A percentile compares a stretch with the other conserved stretches of the same genome.
Conservation (phyloP, 331 rosid species). For the Rhamnella rubrinervis region DNA sequence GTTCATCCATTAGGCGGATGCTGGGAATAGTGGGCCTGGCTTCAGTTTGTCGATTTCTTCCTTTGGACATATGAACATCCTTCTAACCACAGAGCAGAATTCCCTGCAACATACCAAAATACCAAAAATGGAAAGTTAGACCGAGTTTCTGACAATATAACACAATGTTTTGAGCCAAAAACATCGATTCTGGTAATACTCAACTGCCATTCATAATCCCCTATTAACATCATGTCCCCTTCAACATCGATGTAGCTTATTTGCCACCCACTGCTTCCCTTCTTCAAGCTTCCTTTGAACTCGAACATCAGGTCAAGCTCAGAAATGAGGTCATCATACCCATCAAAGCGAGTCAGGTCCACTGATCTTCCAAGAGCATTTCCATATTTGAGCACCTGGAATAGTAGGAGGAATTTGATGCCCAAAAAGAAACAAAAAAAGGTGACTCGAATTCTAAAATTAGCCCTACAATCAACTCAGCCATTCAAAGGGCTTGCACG, state of each 20-base stretch:
- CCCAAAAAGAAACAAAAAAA: background rate
- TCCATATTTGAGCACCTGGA: slow-evolving; percentile 66
- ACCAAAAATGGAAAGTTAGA: slow-evolving; percentile 18
- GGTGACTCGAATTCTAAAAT: background rate
- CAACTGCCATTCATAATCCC: slow-evolving; percentile 59
- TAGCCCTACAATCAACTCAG: slow-evolving; percentile 9
- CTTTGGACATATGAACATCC: slow-evolving; percentile 49
- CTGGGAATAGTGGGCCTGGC: slow-evolving; percentile 33
- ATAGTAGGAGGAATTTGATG: background rate
- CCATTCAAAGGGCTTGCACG: background rate
- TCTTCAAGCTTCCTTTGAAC: slow-evolving; percentile 51
- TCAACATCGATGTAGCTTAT: slow-evolving; percentile 50
- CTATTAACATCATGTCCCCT: slow-evolving; percentile 40
- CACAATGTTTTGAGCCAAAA: background rate
- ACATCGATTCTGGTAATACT: background rate
- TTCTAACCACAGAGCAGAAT: slow-evolving; percentile 45
- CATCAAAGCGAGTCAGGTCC: slow-evolving; percentile 44
- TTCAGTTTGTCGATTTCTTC: slow-evolving; percentile 37
- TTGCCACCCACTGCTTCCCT: slow-evolving; percentile 59
- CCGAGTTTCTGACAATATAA: background rate
- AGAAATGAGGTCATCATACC: slow-evolving; percentile 45
- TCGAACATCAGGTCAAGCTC: slow-evolving; percentile 63
- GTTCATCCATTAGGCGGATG: slow-evolving; percentile 7
- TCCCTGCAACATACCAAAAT: slow-evolving; percentile 41
- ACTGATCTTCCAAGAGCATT: slow-evolving; percentile 61